Conservation (phyloP, 768 basidiomycete genomes). For the Daedaleopsis nitida region DNA sequence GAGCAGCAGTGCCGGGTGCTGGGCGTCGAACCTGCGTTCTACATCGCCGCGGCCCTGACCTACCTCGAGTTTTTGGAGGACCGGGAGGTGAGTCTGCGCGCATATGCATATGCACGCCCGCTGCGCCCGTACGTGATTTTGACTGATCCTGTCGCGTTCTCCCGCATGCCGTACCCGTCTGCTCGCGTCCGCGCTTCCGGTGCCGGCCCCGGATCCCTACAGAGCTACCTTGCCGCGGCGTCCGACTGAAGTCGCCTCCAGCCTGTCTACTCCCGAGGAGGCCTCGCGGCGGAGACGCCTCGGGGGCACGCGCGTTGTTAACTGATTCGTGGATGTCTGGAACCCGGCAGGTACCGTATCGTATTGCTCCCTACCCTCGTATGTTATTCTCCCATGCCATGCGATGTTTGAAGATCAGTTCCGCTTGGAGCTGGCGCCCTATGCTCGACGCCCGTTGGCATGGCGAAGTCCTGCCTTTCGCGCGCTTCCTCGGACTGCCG, state of each 20-base stretch:
- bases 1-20: conserved; percentile 52
- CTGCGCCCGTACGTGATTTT: not conserved
- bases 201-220: no score
- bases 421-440: no score
- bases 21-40: conserved; percentile 78
- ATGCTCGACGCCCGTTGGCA: not conserved
- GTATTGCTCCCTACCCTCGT: not conserved
- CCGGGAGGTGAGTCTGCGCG: conserved; percentile 58
- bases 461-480: not conserved
- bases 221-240: conserved; percentile 36
- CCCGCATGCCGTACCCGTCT: not conserved
- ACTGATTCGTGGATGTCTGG: conserved; percentile 12
- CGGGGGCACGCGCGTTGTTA: conserved; percentile 9
- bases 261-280: no score
- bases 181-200: not conserved
- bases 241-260: conserved; percentile 26
- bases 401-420: no score
- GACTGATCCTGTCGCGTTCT: not conserved
- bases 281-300: no score
- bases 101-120: no score
- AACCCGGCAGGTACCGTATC: conserved; percentile 9
- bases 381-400: not conserved
- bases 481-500: not conserved
- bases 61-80: conserved; percentile 80
- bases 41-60: conserved; percentile 72